Evolutionary conservation across 257 asterid species (phyloP), one percentile per base, ranked within the genome.

Genomic region (Plantago elongata): DNA sequence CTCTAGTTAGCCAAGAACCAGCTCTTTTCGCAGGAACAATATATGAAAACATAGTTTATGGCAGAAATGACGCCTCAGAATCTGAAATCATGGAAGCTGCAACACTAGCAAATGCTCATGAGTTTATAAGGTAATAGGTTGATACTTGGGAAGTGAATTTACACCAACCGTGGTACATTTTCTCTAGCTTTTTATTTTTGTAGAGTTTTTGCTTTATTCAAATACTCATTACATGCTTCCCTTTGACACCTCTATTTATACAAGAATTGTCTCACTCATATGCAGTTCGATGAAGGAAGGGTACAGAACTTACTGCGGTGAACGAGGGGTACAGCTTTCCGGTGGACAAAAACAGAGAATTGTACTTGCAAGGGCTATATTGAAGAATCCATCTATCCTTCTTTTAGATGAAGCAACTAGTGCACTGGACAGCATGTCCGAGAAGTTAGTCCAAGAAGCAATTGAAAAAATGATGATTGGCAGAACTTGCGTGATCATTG

Each of bases 331-430:
- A 16, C 85, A 75, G 58, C 80, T 80, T 46, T 83, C 89, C 14
- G 86, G 89, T 15, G 89, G 89, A 17, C 85, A 79, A 50, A 83
- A 83, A 69, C 85, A 83, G 69, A 71, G 85, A 55, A 70, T 79
- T 70, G 80, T 83, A 16, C 80, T 83, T 8, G 82, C 84, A 5
- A 81, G 82, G 4, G 84, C 86, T 2, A 79, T 75, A 14, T 57
- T 81, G 30, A 77, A 77, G 69, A 81, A 73, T 18, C 81, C 82
- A 7, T 62, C 63, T 11, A 79, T 81, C 57, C 78, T 84, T 12
- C 82, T 84, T 4, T 61, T 83, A 27, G 83, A 83, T 29, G 87
- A 83, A 76, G 87, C 91, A 37, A 80, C 83, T 13, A 80, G 80
- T 47, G 79, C 84, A 16, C 63, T 78, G 13, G 86, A 83, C n/a